Evolutionary conservation across 2,329 filamentous ascomycete species (phyloP).

Genomic region (Thielaviopsis populi): DNA sequence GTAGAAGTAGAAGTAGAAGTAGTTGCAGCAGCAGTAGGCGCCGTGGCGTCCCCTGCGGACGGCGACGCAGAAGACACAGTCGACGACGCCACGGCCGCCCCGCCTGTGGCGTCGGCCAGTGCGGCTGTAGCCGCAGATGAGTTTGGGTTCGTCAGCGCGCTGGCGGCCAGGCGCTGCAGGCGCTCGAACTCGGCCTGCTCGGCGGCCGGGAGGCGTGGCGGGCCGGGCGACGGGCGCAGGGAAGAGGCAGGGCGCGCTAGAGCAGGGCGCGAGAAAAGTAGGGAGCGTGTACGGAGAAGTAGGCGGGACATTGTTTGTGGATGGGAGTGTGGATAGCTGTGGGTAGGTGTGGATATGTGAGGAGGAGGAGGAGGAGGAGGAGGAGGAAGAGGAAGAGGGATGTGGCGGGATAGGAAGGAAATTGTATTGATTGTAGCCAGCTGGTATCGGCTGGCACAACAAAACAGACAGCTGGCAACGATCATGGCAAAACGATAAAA

Average conservation of each 20-base stretch:
- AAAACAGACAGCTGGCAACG: background rate
- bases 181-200: conserved; percentile 84
- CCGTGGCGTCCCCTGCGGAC: no score
- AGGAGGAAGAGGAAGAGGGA: background rate
- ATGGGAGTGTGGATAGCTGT: background rate
- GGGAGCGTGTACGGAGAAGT: conserved; percentile 12
- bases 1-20: background rate
- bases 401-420: background rate
- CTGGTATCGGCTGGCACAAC: background rate
- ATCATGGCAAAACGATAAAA: background rate
- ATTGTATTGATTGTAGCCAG: background rate
- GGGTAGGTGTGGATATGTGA: background rate
- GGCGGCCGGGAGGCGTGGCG: conserved; percentile 72
- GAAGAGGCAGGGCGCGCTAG: conserved; percentile 24
- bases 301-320: conserved; percentile 8
- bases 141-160: conserved; percentile 28
- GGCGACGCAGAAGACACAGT: background rate
- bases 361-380: background rate
- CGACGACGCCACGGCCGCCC: conserved; percentile 21
- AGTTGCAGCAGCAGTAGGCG: no score
- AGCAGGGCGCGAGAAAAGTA: conserved; percentile 13
- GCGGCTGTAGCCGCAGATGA: conserved; percentile 16
- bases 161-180: conserved; percentile 51
- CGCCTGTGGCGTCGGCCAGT: conserved; percentile 20
- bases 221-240: conserved; percentile 46